Evolutionary conservation across 306 rosid species (phyloP).

Genomic region (Lathyrus sativus): DNA sequence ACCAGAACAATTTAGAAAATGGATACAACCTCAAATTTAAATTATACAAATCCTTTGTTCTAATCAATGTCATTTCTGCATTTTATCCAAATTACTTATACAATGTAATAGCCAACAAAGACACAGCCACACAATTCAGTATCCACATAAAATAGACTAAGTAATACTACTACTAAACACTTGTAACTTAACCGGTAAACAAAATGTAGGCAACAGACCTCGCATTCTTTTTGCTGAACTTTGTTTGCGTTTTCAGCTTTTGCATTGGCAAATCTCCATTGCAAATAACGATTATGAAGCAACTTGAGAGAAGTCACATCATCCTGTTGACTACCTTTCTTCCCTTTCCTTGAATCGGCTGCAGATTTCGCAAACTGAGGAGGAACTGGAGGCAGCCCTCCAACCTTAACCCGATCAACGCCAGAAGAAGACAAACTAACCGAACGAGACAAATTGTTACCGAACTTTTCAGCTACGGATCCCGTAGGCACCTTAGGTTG

Average conservation of each 20-base stretch:
- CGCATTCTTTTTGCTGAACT: constrained; percentile 62
- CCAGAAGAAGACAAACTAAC: constrained; percentile 45
- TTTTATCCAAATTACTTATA: too few species aligned
- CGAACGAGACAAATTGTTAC: constrained; percentile 53
- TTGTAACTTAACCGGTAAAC: constrained; percentile 1
- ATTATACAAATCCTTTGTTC: not conserved
- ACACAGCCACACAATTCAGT: not conserved
- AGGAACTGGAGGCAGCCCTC: constrained; percentile 68
- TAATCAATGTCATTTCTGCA: too few species aligned
- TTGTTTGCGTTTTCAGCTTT: constrained; percentile 49
- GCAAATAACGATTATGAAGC: constrained; percentile 67
- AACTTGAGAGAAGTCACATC: constrained; percentile 60
- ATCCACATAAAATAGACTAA: not conserved
- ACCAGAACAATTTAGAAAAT: not conserved
- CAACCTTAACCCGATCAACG: constrained; percentile 46
- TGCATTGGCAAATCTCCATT: constrained; percentile 82
- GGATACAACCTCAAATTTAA: not conserved
- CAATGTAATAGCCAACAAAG: not conserved
- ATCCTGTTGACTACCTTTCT: constrained; percentile 67
- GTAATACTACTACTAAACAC: not conserved
- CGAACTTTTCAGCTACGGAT: constrained; percentile 47
- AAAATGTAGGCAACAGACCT: constrained; percentile 47
- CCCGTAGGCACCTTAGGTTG: constrained; percentile 48
- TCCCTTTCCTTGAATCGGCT: constrained; percentile 56
- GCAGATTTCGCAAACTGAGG: constrained; percentile 53